Base-by-base conservation (phyloP, 495 filamentous ascomycete genomes). In the Clavariopsis aquatica region DNA sequence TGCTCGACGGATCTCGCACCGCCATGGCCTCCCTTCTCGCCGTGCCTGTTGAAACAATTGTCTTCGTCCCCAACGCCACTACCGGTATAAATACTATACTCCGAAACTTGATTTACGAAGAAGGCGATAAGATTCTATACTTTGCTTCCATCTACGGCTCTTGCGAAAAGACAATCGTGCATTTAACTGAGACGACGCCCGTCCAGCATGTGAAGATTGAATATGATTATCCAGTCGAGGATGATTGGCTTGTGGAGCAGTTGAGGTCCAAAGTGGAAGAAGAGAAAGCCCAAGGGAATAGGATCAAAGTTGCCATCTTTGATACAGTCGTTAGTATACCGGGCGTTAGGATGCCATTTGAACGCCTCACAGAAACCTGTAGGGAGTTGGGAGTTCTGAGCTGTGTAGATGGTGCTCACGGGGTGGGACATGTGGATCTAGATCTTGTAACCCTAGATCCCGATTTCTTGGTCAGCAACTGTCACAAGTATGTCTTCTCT, bases 401-500 rank as follows among this genome's bases (percentile, higher is more conserved):
- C 67, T 72, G 87, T 22, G 76, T 96, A n/a, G 92, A 96, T 69
- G 92, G 80, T 2, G 92, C 91, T 3, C 92, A 96, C 72, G 88
- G 89, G 4, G 77, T 96, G 31, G 93, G 93, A 0, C 86, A 92
- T 57, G 81, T 96, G 20, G 78, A 78, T 1, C 75, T 97, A 17
- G 81, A 92, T 66, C 76, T 96, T 22, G 68, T 68, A 0, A 72
- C 65, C 23, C 73, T 91, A n/a, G 79, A 87, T 36, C 85, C 89
- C 0, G 92, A 97, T 65, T 97, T 96, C 74, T 86, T 96, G 64
- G 82, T 91, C 9, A 85, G 80, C 23, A 96, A 96, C 71, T 85
- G 84, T 68, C 91, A 97, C 76, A 98, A 97, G 84, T 85, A 77
- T 60, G 76, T 43, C 10, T 23, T 23, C 20, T 41, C 59, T 17